Evolutionary conservation across 2,329 filamentous ascomycete genomes (phyloP), one percentile per base, ranked within the genome.

Genomic region (Ceratocystis alfenasii): DNA sequence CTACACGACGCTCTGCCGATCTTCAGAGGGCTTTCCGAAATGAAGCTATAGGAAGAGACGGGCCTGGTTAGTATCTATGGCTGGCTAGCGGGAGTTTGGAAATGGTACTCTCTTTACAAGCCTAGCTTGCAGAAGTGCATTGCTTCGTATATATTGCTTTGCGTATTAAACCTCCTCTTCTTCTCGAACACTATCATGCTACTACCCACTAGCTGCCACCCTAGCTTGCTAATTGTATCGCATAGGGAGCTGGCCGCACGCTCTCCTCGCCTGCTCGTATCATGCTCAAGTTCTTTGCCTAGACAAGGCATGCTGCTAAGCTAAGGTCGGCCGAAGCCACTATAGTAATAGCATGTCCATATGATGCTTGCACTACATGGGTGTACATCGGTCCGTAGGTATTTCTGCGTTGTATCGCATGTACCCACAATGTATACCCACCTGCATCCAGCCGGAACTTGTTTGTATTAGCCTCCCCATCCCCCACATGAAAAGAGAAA

Each of bases 11-110:
- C n/a, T n/a, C n/a, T n/a, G n/a, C n/a, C n/a, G n/a, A n/a, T n/a
- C n/a, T n/a, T 83, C 64, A 86, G 68, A 0, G 82, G 88, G 74
- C 87, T 95, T 74, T 93, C 90, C 65, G 92, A 96, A 74, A 99
- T 92, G 84, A 99, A 99, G 72, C 88, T 90, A 45, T n/a, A 53
- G 33, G 5, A 25, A 17, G 17, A 59, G 17, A 59, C 5, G 4
- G 20, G 12, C 20, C 41, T 45, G 33, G 57, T 69, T 64, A 63
- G 66, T 41, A 17, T 25, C 15, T 61, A 57, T 30, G 17, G 62
- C 46, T 36, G 46, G 12, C 64, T 62, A 3, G 28, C 44, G 53
- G n/a, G 62, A 17, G 55, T 41, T 28, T 28, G 44, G 28, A 57
- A 41, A 53, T 12, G 55, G 33, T 25, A 15, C 36, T 41, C 36